Conservation (phyloP, 192 early-diverging fungal species). For the Linnemannia exigua region DNA sequence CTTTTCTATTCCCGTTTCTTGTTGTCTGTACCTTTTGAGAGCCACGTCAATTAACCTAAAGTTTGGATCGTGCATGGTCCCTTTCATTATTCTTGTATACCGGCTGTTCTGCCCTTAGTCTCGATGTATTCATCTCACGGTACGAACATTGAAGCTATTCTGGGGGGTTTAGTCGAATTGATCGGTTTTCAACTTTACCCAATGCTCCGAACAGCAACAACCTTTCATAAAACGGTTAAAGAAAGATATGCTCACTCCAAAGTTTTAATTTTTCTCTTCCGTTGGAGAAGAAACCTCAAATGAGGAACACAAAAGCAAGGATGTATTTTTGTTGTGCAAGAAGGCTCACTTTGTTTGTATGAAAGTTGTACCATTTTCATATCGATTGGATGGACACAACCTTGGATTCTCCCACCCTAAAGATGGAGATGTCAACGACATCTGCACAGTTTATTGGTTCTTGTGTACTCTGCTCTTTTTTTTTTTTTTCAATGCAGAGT, state of each 20-base stretch:
- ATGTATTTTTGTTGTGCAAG: background rate
- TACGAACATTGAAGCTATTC: background rate
- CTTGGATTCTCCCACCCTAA: conserved; percentile 5
- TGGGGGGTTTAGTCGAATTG: background rate
- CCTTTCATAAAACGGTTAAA: background rate
- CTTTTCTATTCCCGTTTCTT: conserved; percentile 6
- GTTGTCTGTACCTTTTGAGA: background rate
- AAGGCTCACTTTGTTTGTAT: conserved; percentile 1
- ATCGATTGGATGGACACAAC: background rate
- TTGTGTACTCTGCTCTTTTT: background rate
- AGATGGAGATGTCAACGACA: background rate
- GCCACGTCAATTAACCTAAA: conserved; percentile 1
- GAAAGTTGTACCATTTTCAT: background rate
- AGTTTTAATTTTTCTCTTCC: background rate
- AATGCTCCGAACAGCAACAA: background rate
- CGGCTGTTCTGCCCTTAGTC: background rate
- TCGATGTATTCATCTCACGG: background rate
- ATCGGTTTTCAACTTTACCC: background rate
- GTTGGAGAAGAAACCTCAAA: background rate
- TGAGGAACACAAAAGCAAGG: background rate
- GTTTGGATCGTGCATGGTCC: background rate
- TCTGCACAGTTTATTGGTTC: background rate
- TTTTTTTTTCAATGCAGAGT: background rate
- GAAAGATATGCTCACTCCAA: background rate
- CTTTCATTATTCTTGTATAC: background rate